Evolutionary conservation across 1,284 basidiomycete genomes (phyloP).

Genomic region (Amylostereum areolatum): DNA sequence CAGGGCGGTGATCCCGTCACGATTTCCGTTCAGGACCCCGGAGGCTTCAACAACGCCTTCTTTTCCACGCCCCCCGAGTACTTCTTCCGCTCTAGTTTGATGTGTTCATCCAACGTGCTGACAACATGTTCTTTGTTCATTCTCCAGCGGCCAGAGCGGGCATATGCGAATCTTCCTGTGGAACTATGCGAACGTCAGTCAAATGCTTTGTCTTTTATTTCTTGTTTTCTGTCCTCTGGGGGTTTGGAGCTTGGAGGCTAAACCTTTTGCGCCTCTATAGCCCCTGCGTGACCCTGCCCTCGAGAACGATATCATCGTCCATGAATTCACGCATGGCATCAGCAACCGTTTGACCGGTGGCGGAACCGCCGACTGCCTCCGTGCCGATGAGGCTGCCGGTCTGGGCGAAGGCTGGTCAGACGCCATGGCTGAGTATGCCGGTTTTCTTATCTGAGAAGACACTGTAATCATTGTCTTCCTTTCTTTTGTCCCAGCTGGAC

Average conservation of each 20-base stretch:
- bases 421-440: slow-evolving; percentile 45
- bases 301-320: slow-evolving; percentile 43
- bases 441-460: too few relatives aligned
- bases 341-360: slow-evolving; percentile 48
- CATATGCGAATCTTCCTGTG: slow-evolving; percentile 38
- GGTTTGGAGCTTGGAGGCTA: too few relatives aligned
- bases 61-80: slow-evolving; percentile 38
- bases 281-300: slow-evolving; percentile 41
- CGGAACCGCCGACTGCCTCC: slow-evolving; percentile 46
- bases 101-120: not conserved
- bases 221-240: too few relatives aligned
- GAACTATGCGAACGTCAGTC: slow-evolving; percentile 26
- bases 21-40: slow-evolving; percentile 32
- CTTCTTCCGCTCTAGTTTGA: not conserved
- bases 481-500: too few relatives aligned
- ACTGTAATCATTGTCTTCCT: too few relatives aligned
- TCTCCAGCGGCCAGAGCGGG: slow-evolving; percentile 35
- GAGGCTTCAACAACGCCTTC: slow-evolving; percentile 35
- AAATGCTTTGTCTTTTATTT: too few relatives aligned
- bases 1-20: slow-evolving; percentile 32
- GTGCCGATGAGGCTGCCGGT: slow-evolving; percentile 41
- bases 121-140: too few relatives aligned
- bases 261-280: too few relatives aligned
- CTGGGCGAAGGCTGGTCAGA: slow-evolving; percentile 54
- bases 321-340: slow-evolving; percentile 46